Evolutionary conservation across 306 rosid genomes (phyloP).

Genomic region (Astragalus glycyphyllos): DNA sequence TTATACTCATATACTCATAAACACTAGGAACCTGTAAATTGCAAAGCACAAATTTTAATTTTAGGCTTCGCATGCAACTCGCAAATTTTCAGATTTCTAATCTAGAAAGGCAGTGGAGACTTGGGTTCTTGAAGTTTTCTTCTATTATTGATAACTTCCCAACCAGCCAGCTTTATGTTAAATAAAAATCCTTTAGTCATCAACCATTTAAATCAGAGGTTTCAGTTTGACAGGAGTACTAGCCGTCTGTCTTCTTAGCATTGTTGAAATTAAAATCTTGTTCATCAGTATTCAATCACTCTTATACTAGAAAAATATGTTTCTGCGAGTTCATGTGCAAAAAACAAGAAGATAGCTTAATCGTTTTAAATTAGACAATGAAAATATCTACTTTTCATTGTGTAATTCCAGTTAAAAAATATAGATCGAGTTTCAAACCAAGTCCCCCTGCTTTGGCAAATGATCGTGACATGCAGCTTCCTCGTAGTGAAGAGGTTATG

Average conservation of each 20-base stretch:
- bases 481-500: not conserved
- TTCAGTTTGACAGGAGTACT: conserved; percentile 3
- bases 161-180: conserved; percentile 2
- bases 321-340: conserved; percentile 9
- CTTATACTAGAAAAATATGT: not conserved
- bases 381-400: conserved; percentile 22
- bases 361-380: not conserved
- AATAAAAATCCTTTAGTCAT: not conserved
- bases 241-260: not conserved
- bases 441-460: not conserved
- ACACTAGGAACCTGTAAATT: conserved; percentile 10
- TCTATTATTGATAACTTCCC: conserved; percentile 14
- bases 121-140: not conserved
- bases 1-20: not conserved
- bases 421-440: not conserved
- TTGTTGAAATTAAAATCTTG: not conserved
- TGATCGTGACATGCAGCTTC: not conserved
- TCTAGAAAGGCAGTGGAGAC: conserved; percentile 19
- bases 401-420: conserved; percentile 19
- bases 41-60: not conserved
- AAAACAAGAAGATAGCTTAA: conserved; percentile 8
- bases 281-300: conserved; percentile 8
- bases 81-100: conserved; percentile 28
- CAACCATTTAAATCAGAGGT: conserved; percentile 10
- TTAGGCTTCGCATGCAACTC: conserved; percentile 15